These are phyloP conservation scores for Scedosporium dehoogii DNA, from an alignment of 2,329 filamentous ascomycete species.

Conservation along the genomic window DNA sequence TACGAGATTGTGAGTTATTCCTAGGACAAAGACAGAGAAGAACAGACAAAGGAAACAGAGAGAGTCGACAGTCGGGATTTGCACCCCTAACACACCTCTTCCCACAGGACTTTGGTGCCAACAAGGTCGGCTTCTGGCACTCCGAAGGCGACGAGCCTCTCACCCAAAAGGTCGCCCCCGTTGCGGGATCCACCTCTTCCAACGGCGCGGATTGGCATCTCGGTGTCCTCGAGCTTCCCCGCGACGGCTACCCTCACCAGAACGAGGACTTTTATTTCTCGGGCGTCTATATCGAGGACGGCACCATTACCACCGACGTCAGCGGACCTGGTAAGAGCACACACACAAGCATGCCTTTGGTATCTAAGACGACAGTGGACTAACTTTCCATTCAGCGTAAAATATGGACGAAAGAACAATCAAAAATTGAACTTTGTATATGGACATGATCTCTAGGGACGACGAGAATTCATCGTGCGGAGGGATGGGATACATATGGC, in stretches of 20 bases:
- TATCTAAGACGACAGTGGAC: neutral
- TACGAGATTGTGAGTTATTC: conserved; percentile 47
- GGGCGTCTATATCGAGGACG: conserved; percentile 57
- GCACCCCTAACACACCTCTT: neutral
- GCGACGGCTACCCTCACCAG: conserved; percentile 39
- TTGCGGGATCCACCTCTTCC: conserved; percentile 49
- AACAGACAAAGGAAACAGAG: neutral
- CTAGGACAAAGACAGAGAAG: neutral
- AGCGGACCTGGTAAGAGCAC: conserved; percentile 2
- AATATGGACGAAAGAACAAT: neutral
- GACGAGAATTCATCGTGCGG: neutral
- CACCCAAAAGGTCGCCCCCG: conserved; percentile 46
- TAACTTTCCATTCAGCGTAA: neutral
- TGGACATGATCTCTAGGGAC: neutral
- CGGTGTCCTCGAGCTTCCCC: conserved; percentile 56
- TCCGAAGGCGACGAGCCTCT: conserved; percentile 51
- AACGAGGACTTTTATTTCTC: conserved; percentile 63
- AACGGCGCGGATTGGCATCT: conserved; percentile 67
- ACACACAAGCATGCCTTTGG: neutral
- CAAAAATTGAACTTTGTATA: neutral
- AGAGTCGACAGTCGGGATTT: too few relatives aligned
- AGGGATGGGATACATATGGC: neutral
- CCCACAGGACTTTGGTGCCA: conserved; percentile 43
- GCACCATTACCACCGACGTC: conserved; percentile 21
- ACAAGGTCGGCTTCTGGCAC: conserved; percentile 60